A percentile compares a stretch with the other conserved stretches of the same genome.
Evolutionary conservation across 139 green algal species (phyloP).

Genomic region (Haematococcus lacustris): DNA sequence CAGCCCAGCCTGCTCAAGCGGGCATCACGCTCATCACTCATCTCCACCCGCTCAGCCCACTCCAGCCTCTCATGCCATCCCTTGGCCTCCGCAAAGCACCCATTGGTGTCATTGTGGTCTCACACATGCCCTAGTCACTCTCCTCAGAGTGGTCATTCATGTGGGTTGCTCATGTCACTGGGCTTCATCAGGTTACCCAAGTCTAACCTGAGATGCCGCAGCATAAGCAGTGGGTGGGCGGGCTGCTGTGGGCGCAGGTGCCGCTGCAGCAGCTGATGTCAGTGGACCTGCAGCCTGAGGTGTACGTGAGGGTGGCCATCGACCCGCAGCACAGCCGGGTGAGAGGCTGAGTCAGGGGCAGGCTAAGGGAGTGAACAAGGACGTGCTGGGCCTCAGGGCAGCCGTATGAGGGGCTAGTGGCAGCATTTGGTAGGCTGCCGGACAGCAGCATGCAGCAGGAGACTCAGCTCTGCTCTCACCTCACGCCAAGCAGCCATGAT

Average conservation of each 20-base stretch:
- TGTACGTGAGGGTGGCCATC: slow-evolving; percentile 30
- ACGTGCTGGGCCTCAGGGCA: not conserved
- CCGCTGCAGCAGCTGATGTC: slow-evolving; percentile 35
- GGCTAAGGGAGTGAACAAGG: not conserved
- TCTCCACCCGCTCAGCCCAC: no score
- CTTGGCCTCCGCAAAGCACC: no score
- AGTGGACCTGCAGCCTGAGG: slow-evolving; percentile 29
- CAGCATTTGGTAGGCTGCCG: not conserved
- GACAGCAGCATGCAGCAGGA: not conserved
- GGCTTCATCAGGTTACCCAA: no score
- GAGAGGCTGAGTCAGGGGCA: not conserved
- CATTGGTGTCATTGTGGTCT: no score
- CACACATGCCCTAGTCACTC: no score
- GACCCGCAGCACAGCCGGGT: slow-evolving; percentile 26
- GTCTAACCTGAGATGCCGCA: no score
- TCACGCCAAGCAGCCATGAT: not conserved
- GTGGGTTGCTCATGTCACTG: no score
- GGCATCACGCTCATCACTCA: no score
- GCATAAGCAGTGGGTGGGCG: no score
- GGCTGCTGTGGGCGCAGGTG: slow-evolving; percentile 3
- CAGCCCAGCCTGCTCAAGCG: no score
- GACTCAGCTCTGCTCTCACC: not conserved
- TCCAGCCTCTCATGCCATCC: no score
- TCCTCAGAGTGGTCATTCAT: no score
- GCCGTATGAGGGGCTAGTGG: not conserved